Percentiles rank a stretch among this genome's conserved stretches.
phyloP scores from a whole-genome alignment of 148 eudicot species.

The Rhododendron kiyosumense region DNA sequence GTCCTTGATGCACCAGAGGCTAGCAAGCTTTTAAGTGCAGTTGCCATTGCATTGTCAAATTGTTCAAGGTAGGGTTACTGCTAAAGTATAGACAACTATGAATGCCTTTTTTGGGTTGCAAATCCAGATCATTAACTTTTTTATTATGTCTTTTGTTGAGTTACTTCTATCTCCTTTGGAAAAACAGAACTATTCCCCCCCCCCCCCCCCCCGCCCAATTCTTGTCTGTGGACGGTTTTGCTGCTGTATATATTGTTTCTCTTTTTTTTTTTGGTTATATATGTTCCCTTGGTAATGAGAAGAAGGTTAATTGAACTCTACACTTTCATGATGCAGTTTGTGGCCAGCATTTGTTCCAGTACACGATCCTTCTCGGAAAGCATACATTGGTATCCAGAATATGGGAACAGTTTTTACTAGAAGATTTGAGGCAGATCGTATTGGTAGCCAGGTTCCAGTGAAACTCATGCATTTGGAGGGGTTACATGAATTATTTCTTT shows the following conservation, averaged over 20 bases:
- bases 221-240: neutral
- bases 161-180: neutral
- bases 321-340: slow-evolving; percentile 38
- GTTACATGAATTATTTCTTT: slow-evolving; percentile 79
- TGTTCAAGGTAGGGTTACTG: slow-evolving; percentile 59
- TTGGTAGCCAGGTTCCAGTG: slow-evolving; percentile 90
- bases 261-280: neutral
- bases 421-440: slow-evolving; percentile 93
- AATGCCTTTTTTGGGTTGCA: neutral
- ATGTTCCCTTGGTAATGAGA: neutral
- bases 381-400: slow-evolving; percentile 91
- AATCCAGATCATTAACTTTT: neutral
- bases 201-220: neutral
- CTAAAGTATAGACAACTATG: slow-evolving; percentile 1
- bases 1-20: slow-evolving; percentile 94
- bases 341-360: slow-evolving; percentile 99
- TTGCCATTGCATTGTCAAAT: slow-evolving; percentile 93
- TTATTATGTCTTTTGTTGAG: too few species aligned
- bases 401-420: slow-evolving; percentile 93
- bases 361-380: slow-evolving; percentile 88
- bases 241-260: neutral
- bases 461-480: slow-evolving; percentile 99
- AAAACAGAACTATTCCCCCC: neutral
- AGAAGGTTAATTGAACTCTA: slow-evolving; percentile 4
- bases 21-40: slow-evolving; percentile 95